Evolutionary conservation across 2,329 filamentous ascomycete species (phyloP).

Genomic region (Zymoseptoria brevis): DNA sequence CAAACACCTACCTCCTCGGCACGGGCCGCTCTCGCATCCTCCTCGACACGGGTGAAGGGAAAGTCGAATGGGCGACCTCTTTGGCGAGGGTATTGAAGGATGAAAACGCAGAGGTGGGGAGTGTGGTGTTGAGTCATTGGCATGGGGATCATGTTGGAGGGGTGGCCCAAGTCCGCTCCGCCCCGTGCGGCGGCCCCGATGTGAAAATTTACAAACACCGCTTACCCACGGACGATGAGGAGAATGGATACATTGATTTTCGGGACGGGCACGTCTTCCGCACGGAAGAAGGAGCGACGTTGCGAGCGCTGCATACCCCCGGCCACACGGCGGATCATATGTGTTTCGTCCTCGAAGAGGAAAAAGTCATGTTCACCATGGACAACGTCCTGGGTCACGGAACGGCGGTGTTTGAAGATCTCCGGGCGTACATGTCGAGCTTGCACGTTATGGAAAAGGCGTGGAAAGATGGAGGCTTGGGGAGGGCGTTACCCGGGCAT

Average conservation of each 20-base stretch:
- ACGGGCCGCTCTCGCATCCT: conserved; percentile 65
- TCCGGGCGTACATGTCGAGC: conserved; percentile 59
- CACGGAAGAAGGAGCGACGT: conserved; percentile 52
- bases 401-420: conserved; percentile 70
- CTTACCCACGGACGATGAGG: conserved; percentile 1
- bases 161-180: too few relatives aligned
- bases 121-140: conserved; percentile 81
- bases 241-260: conserved; percentile 44
- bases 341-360: conserved; percentile 61
- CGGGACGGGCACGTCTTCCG: conserved; percentile 48
- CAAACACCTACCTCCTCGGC: conserved; percentile 91
- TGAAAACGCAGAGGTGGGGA: conserved; percentile 61
- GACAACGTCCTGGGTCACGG: conserved; percentile 86
- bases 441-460: conserved; percentile 58
- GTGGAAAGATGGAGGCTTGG: conserved; percentile 45
- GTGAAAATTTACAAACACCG: conserved; percentile 18
- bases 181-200: too few relatives aligned
- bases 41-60: conserved; percentile 84
- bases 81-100: conserved; percentile 57
- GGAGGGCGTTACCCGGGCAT: conserved; percentile 79
- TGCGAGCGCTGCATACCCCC: conserved; percentile 60
- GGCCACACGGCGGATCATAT: conserved; percentile 81
- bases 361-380: conserved; percentile 78
- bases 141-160: conserved; percentile 81
- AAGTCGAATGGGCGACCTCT: conserved; percentile 60